phyloP scores from a whole-genome alignment of 2,329 filamentous ascomycete genomes.

The Alternaria gaisen region DNA sequence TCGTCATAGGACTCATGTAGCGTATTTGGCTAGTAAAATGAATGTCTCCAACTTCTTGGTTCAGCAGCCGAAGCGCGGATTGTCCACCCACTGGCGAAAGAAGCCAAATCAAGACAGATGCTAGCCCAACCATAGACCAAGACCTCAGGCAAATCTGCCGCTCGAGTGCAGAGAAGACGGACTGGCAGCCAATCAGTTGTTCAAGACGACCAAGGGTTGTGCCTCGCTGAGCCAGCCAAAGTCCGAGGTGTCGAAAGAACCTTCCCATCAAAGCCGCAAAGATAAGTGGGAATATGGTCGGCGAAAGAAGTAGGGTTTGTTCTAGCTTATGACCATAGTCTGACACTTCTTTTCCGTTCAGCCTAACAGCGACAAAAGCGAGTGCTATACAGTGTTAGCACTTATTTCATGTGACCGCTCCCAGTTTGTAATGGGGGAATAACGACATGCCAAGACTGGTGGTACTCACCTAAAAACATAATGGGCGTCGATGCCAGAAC shows the following conservation, averaged over 20 bases:
- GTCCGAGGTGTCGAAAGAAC: constrained; percentile 36
- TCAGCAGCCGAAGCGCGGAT: constrained; percentile 38
- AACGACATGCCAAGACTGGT: not conserved
- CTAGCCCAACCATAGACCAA: constrained; percentile 35
- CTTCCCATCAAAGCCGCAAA: constrained; percentile 44
- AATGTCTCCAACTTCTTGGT: constrained; percentile 22
- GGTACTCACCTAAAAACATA: constrained; percentile 36
- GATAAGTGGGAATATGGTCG: constrained; percentile 42
- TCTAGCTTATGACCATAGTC: constrained; percentile 20
- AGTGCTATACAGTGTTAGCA: constrained; percentile 30
- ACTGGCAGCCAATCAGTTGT: constrained; percentile 41
- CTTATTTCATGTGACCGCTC: no score
- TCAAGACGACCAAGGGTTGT: constrained; percentile 40
- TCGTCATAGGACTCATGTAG: constrained; percentile 30
- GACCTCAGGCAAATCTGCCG: constrained; percentile 38
- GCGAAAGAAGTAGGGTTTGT: constrained; percentile 27
- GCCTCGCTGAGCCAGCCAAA: constrained; percentile 40
- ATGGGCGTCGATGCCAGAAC: constrained; percentile 37
- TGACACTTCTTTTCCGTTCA: constrained; percentile 30
- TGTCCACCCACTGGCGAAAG: constrained; percentile 44
- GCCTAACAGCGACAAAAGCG: constrained; percentile 31
- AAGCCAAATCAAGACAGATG: constrained; percentile 37
- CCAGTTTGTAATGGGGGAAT: no score
- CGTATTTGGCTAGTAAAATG: constrained; percentile 21
- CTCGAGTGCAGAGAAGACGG: constrained; percentile 42